Evolutionary conservation across 2,329 filamentous ascomycete species (phyloP).

Genomic region (Dactylonectria estremocensis): DNA sequence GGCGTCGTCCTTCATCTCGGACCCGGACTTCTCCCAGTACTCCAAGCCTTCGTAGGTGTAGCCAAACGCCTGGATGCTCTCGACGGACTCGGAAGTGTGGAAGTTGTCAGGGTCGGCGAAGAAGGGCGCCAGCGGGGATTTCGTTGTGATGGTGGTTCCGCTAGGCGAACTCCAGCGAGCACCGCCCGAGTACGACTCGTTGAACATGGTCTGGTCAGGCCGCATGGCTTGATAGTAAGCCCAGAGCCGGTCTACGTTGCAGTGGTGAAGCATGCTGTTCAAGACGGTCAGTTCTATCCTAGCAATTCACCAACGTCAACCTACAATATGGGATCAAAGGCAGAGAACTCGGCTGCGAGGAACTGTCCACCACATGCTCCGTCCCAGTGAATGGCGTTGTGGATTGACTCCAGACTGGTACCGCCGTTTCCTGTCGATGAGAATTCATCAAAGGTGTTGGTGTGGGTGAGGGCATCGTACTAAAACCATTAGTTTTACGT

Average conservation of each 20-base stretch:
- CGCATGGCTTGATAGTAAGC: slow-evolving; percentile 67
- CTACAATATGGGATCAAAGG: slow-evolving; percentile 64
- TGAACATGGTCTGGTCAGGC: slow-evolving; percentile 55
- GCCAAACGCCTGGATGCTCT: slow-evolving; percentile 54
- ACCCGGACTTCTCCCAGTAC: slow-evolving; percentile 51
- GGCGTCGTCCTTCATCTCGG: slow-evolving; percentile 51
- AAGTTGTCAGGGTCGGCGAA: slow-evolving; percentile 56
- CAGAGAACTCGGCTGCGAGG: slow-evolving; percentile 56
- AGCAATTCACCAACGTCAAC: slow-evolving; percentile 27
- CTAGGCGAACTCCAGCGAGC: slow-evolving; percentile 59
- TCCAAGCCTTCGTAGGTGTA: slow-evolving; percentile 58
- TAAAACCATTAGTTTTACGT: slow-evolving; percentile 40
- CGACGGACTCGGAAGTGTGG: slow-evolving; percentile 59
- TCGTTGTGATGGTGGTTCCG: slow-evolving; percentile 59
- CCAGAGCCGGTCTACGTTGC: slow-evolving; percentile 76
- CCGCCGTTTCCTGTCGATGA: slow-evolving; percentile 54
- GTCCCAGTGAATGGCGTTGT: slow-evolving; percentile 61
- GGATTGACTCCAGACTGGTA: slow-evolving; percentile 60
- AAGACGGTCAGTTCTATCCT: background rate
- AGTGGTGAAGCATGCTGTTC: slow-evolving; percentile 62
- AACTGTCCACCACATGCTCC: slow-evolving; percentile 60
- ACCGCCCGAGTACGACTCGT: slow-evolving; percentile 51
- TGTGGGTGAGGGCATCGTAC: slow-evolving; percentile 60
- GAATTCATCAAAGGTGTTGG: slow-evolving; percentile 54
- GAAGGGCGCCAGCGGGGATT: slow-evolving; percentile 67